Evolutionary conservation across 2,329 filamentous ascomycete species (phyloP), one percentile per base, ranked within the genome.

Genomic region (Chaetothyriales sp.): DNA sequence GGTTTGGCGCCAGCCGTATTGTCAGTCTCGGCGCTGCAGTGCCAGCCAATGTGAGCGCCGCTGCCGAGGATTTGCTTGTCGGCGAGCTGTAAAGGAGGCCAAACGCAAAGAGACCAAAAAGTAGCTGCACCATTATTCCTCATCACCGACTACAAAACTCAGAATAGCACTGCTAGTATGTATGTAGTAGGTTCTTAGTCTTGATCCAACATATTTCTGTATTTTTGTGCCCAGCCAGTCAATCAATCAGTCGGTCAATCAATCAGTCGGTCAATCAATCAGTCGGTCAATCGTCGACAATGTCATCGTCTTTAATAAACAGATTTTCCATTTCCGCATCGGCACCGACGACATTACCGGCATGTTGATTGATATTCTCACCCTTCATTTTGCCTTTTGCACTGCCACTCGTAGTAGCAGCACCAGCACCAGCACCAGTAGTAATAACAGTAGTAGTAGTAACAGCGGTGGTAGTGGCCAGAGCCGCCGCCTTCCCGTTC

Each of bases 291-390:
- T 77, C 71, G 61, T 89, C 86, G 65, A 89, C 85, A 64, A 92
- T 90, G 70, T 92, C 86, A 68, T 92, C 86, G 62, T 92, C 86
- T 60, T 82, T 87, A 43, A 90, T 69, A 45, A 87, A 78, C 57
- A 89, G 68, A 61, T 83, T 85, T 65, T 82, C 79, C 55, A 81
- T 76, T 44, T 74, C 70, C 56, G 76, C 63, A 25, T 71, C 33
- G 10, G 15, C 13, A 15, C 4, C 13, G 33, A 15, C 15, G 13
- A 15, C 9, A 5, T 15, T 40, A 13, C 15, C 10, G 6, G 22
- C 22, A 25, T 25, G 22, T 25, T 3, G 67, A 2, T 68, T 67
- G 45, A 58, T 56, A 63, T 58, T 53, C 58, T 48, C 50, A 29
- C 44, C 44, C 49, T 50, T 45, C 18, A 28, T 40, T 50, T 28